These are phyloP conservation scores for Olyra latifolia DNA, from an alignment of 176 grass and related monocot species.

Conservation along the genomic window DNA sequence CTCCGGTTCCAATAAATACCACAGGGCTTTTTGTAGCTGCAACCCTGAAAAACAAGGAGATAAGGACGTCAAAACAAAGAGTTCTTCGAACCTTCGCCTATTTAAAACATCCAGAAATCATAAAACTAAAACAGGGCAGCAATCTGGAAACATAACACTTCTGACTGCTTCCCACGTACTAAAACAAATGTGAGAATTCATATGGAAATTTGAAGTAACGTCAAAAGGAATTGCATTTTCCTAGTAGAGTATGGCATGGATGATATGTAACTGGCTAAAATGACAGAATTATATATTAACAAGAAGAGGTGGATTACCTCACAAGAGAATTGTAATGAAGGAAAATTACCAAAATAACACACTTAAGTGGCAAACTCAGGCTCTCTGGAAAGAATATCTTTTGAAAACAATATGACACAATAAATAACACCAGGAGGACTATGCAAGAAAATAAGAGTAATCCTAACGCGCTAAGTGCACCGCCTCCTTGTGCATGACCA, in stretches of 20 bases:
- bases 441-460: slow-evolving; percentile 13
- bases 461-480: slow-evolving; percentile 89
- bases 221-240: background rate
- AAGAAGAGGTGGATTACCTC: background rate
- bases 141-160: background rate
- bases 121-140: background rate
- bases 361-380: background rate
- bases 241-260: background rate
- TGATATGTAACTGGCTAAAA: background rate
- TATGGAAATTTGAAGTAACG: too few relatives aligned
- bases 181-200: background rate
- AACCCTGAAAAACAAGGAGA: slow-evolving; percentile 53
- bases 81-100: background rate
- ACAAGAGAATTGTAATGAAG: background rate
- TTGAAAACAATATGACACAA: background rate
- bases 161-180: background rate
- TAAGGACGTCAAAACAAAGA: background rate
- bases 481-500: slow-evolving; percentile 84
- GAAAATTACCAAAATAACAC: background rate
- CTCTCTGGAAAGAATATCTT: background rate
- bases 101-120: background rate
- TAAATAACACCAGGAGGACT: background rate
- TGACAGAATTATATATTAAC: background rate
- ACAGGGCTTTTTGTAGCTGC: slow-evolving; percentile 87
- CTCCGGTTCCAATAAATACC: slow-evolving; percentile 94